Evolutionary conservation across 208 protist genomes (phyloP), one percentile per base, ranked within the genome.

Genomic region (Trypanosoma lewisi): DNA sequence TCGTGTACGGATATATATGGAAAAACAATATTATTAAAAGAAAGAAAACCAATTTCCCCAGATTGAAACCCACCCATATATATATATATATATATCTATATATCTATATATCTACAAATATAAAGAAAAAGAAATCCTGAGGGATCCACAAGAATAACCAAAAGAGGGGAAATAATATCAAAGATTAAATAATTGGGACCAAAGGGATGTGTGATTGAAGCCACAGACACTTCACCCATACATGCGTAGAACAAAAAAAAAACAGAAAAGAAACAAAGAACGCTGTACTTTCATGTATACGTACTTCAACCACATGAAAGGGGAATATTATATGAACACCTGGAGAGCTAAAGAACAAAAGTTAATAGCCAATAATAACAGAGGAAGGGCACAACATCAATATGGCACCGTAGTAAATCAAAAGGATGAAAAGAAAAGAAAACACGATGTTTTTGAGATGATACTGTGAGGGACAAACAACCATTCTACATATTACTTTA

Each of bases 371-470:
- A 41, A 41, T 33, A 63, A 37, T 31, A 33, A 31, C 8, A 50
- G 4, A 55, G 5, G 33, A 25, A 55, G 33, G 17, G 0, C 14
- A 36, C 17, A 28, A 51, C 4, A 63, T 28, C 6, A 50, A n/a
- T n/a, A n/a, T n/a, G n/a, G n/a, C n/a, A n/a, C n/a, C n/a, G n/a
- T n/a, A n/a, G n/a, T n/a, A 63, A 49, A 53, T 37, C 36, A 57
- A 33, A 53, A 76, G 36, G 61, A 41, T 21, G 28, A 70, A 34
- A 76, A 48, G 53, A 56, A 76, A 49, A 12, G n/a, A 49, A 23
- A 49, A 25, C 9, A 41, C 7, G 14, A 41, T 41, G 14, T 41
- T 41, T 41, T 41, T 41, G 7, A 16, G 7, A 16, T 41, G 7
- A 41, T 41, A 16, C 14, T 41, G 14, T 16, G 21, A 76, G 34